A percentile compares a stretch with the other conserved stretches of the same genome.
Conservation (phyloP, 1,139 yeast species). For the Tardiomyces digboiensis region DNA sequence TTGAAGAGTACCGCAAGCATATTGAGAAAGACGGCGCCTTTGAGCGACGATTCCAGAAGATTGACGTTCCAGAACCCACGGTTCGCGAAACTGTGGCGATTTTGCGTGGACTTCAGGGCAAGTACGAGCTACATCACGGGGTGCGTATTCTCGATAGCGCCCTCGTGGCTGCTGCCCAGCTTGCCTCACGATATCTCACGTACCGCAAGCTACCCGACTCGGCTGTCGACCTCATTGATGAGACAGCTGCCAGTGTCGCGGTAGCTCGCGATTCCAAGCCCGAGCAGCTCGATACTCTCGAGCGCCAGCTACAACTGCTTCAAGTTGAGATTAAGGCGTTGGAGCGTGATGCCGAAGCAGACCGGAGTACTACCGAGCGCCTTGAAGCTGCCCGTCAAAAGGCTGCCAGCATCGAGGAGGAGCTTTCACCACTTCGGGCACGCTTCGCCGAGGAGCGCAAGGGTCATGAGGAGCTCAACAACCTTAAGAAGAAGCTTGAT, state of each 20-base stretch:
- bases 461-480: slow-evolving; percentile 84
- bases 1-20: slow-evolving; percentile 85
- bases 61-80: slow-evolving; percentile 93
- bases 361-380: slow-evolving; percentile 78
- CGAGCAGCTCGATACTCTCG: slow-evolving; percentile 88
- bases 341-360: slow-evolving; percentile 93
- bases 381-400: slow-evolving; percentile 66
- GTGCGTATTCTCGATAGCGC: slow-evolving; percentile 95
- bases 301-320: slow-evolving; percentile 81
- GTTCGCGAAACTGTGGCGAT: slow-evolving; percentile 91
- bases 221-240: slow-evolving; percentile 95
- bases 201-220: slow-evolving; percentile 96
- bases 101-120: slow-evolving; percentile 91
- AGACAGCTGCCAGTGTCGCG: slow-evolving; percentile 95
- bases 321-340: slow-evolving; percentile 96
- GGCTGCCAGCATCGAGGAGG: slow-evolving; percentile 78
- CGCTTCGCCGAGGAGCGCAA: slow-evolving; percentile 81
- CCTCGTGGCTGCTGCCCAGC: slow-evolving; percentile 86
- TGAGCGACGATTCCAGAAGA: slow-evolving; percentile 96
- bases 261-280: slow-evolving; percentile 98
- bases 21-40: slow-evolving; percentile 97
- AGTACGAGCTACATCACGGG: slow-evolving; percentile 97
- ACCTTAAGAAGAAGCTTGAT: slow-evolving; percentile 83
- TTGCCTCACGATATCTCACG: slow-evolving; percentile 91
- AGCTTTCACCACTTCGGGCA: slow-evolving; percentile 76